Conservation (phyloP, 1,284 basidiomycete genomes). For the Malassezia brasiliensis region DNA sequence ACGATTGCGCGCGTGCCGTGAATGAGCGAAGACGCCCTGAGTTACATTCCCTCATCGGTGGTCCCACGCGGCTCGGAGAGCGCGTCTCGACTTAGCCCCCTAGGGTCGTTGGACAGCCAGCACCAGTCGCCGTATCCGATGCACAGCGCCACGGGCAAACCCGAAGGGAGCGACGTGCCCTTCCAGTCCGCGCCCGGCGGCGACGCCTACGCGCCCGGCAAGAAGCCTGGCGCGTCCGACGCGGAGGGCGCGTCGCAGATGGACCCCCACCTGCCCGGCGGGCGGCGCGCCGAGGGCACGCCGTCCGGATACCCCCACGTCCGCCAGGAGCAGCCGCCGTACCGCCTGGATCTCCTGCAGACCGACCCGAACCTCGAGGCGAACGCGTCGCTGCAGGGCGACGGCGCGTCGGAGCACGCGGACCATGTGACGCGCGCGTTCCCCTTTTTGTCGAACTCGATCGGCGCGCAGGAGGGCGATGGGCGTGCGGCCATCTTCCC, state of each 20-base stretch:
- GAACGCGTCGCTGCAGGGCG: constrained; percentile 12
- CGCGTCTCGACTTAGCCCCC: not conserved
- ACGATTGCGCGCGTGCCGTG: constrained; percentile 5
- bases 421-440: constrained; percentile 18
- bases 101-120: constrained; percentile 7
- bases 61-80: constrained; percentile 3
- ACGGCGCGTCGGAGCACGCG: constrained; percentile 9
- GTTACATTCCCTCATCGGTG: constrained; percentile 9
- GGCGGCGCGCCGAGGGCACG: constrained; percentile 8
- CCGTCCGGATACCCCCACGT: constrained; percentile 13
- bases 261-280: constrained; percentile 15
- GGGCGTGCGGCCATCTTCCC: constrained; percentile 14
- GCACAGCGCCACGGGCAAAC: constrained; percentile 8
- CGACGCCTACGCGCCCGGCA: constrained; percentile 3
- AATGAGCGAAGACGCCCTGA: constrained; percentile 13
- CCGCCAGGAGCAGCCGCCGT: constrained; percentile 16
- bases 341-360: constrained; percentile 17
- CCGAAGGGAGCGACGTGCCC: constrained; percentile 7
- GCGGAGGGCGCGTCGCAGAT: constrained; percentile 3
- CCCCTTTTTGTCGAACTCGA: constrained; percentile 17
- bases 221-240: constrained; percentile 7
- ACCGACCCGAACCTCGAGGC: constrained; percentile 18
- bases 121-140: constrained; percentile 4
- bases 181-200: constrained; percentile 2
- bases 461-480: constrained; percentile 13